Evolutionary conservation across 805 yeast species (phyloP).

Genomic region (Candida orba): DNA sequence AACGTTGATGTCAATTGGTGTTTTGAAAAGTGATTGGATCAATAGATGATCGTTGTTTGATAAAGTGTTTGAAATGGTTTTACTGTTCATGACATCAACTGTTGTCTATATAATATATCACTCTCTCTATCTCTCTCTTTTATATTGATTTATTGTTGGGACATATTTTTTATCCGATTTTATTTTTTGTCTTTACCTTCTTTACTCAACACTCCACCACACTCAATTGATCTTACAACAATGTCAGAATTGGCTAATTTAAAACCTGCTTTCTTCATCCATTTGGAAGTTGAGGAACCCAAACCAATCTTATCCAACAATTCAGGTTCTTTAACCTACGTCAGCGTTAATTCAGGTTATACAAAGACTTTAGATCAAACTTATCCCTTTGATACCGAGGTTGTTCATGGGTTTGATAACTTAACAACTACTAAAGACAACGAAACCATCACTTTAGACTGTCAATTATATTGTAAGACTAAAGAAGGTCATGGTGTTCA

Average conservation of each 20-base stretch:
- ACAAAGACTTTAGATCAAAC: conserved; percentile 29
- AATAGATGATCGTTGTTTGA: conserved; percentile 4
- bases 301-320: conserved; percentile 22
- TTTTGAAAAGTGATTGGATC: not conserved
- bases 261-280: conserved; percentile 33
- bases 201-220: too few relatives aligned
- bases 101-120: too few relatives aligned
- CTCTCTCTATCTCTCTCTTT: too few relatives aligned
- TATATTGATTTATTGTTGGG: not conserved
- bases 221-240: not conserved
- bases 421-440: conserved; percentile 28
- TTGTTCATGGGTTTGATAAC: conserved; percentile 41
- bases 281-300: conserved; percentile 30
- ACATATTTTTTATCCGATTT: not conserved
- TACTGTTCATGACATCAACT: too few relatives aligned
- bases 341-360: conserved; percentile 29
- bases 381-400: conserved; percentile 32
- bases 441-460: conserved; percentile 35
- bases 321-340: conserved; percentile 23
- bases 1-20: not conserved
- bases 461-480: conserved; percentile 41
- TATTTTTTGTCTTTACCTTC: conserved; percentile 2
- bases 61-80: not conserved
- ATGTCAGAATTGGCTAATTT: conserved; percentile 8
- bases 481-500: conserved; percentile 35